These are phyloP conservation scores for Populus tomentosa DNA, from an alignment of 441 rosid species.

Conservation along the genomic window DNA sequence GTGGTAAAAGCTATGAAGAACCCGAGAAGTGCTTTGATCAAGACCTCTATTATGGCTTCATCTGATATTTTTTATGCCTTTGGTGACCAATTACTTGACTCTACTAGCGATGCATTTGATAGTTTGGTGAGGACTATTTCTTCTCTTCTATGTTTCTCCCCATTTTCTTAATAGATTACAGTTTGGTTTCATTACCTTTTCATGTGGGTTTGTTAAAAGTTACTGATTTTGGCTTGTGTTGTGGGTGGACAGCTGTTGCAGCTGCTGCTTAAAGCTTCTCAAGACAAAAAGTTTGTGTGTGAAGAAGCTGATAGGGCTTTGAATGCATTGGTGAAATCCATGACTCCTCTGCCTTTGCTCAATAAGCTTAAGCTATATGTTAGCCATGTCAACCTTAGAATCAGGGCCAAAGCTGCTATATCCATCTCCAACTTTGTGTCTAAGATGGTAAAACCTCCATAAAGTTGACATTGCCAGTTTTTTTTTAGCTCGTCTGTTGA, in stretches of 20 bases:
- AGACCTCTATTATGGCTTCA: conserved; percentile 90
- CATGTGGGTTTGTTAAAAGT: background rate
- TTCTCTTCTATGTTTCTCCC: background rate
- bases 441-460: conserved; percentile 50
- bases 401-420: conserved; percentile 90
- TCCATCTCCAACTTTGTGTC: conserved; percentile 79
- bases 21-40: conserved; percentile 88
- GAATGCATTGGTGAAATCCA: too few relatives aligned
- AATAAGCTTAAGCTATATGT: conserved; percentile 26
- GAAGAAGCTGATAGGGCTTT: too few relatives aligned
- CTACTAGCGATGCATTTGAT: conserved; percentile 44
- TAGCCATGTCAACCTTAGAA: conserved; percentile 79
- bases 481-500: background rate
- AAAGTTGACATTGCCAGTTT: background rate
- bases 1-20: conserved; percentile 83
- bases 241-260: too few relatives aligned
- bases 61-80: conserved; percentile 68
- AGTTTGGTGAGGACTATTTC: conserved; percentile 38
- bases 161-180: background rate
- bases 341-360: too few relatives aligned
- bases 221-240: background rate
- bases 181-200: background rate
- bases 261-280: too few relatives aligned
- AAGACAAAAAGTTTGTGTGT: too few relatives aligned
- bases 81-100: conserved; percentile 55